Percentiles rank a stretch among this genome's conserved stretches.
Evolutionary conservation across 352 stramenopile species (phyloP).

Genomic region (Globisporangium spinosum): DNA sequence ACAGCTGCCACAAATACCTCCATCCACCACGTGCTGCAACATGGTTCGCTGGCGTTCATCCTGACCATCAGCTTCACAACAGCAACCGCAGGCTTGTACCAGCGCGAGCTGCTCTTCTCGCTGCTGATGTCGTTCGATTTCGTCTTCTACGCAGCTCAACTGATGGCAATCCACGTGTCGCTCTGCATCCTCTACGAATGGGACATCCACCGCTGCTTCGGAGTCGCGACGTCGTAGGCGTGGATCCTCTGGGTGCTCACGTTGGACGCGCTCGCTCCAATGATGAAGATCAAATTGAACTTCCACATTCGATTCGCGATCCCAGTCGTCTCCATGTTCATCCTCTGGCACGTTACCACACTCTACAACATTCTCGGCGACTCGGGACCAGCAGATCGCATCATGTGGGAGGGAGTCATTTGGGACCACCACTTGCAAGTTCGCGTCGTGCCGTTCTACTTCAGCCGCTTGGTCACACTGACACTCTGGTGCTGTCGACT

Average conservation of each 20-base stretch:
- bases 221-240: conserved; percentile 20
- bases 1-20: not conserved
- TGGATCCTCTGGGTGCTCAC: conserved; percentile 32
- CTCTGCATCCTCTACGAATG: conserved; percentile 27
- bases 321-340: conserved; percentile 15
- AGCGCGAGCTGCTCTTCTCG: conserved; percentile 26
- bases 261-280: conserved; percentile 29
- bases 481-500: too few relatives aligned
- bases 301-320: conserved; percentile 24
- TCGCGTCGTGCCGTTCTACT: too few relatives aligned
- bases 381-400: too few relatives aligned
- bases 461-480: too few relatives aligned
- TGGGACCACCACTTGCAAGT: too few relatives aligned
- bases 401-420: too few relatives aligned
- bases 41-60: conserved; percentile 6
- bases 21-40: conserved; percentile 1
- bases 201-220: conserved; percentile 14
- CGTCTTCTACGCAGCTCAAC: conserved; percentile 30
- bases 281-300: conserved; percentile 26
- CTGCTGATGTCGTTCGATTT: conserved; percentile 41
- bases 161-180: conserved; percentile 23
- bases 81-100: conserved; percentile 21
- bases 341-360: too few relatives aligned
- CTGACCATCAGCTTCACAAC: conserved; percentile 16
- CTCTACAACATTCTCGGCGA: too few relatives aligned